Percentiles rank a stretch among this genome's conserved stretches.
phyloP scores from a whole-genome alignment of 2,329 filamentous ascomycete species.

The Scytalidium lignicola region DNA sequence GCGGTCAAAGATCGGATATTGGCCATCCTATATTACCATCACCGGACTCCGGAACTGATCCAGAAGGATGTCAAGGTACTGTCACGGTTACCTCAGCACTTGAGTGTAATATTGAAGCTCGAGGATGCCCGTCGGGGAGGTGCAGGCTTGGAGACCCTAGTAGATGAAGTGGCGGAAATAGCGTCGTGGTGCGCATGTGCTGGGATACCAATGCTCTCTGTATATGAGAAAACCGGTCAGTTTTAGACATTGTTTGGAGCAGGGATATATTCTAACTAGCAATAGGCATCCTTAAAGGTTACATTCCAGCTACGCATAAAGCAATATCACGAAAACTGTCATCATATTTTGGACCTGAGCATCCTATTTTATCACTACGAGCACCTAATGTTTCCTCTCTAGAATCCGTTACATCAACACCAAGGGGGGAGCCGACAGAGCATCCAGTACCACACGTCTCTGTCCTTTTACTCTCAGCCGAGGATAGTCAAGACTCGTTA shows the following conservation, averaged over 20 bases:
- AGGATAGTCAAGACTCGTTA: slow-evolving; percentile 88
- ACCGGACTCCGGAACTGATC: slow-evolving; percentile 90
- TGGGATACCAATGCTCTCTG: slow-evolving; percentile 78
- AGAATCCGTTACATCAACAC: slow-evolving; percentile 41
- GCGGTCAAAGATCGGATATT: slow-evolving; percentile 71
- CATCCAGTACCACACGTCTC: slow-evolving; percentile 37
- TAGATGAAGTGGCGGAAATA: slow-evolving; percentile 88
- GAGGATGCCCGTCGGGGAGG: slow-evolving; percentile 64
- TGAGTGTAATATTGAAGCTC: slow-evolving; percentile 79
- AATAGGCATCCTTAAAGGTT: slow-evolving; percentile 79
- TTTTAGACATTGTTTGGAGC: not conserved
- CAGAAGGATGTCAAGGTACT: slow-evolving; percentile 76
- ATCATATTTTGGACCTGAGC: slow-evolving; percentile 75
- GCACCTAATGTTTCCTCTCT: slow-evolving; percentile 65
- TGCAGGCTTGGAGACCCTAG: slow-evolving; percentile 73
- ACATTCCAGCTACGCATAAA: slow-evolving; percentile 78
- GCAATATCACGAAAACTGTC: slow-evolving; percentile 74
- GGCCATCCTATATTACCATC: slow-evolving; percentile 87
- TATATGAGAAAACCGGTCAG: slow-evolving; percentile 89
- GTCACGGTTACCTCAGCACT: slow-evolving; percentile 70
- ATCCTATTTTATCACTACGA: slow-evolving; percentile 67
- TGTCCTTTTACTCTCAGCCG: slow-evolving; percentile 77
- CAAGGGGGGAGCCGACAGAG: slow-evolving; percentile 33
- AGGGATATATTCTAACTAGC: slow-evolving; percentile 10
- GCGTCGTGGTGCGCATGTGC: slow-evolving; percentile 89